Evolutionary conservation across 2,329 filamentous ascomycete species (phyloP), one percentile per base, ranked within the genome.

Genomic region (Fusarium metavorans): DNA sequence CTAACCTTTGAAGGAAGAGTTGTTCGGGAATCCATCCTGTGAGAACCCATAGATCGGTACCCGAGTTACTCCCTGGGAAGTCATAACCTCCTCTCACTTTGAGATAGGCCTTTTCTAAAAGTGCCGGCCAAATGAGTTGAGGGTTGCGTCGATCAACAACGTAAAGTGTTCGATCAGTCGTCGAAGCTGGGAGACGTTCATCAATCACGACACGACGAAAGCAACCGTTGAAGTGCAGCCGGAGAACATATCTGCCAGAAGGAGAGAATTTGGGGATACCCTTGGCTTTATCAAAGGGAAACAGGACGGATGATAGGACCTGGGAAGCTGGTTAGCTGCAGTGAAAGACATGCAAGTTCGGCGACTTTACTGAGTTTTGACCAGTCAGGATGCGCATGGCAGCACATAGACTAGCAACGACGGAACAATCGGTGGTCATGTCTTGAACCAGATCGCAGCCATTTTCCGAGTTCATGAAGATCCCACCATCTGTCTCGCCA

Each of bases 11-110:
- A 2, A 98, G 86, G 78, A 98, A 98, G 1, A 98, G 86, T 81
- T 99, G 97, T 83, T 99, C 95, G 0, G 97, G 97, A 59, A 99
- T 95, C 97, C 97, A 99, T 34, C 97, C 96, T 0, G 94, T 97
- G 64, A 99, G 84, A 2, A 97, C 93, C 91, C 94, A 97, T 5
- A 99, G 85, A 82, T 99, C 97, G 3, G 96, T 98, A 13, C 95
- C 95, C 1, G 96, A 98, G 81, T 98, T 98, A 79, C 97, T 98
- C 9, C 97, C 97, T 0, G 97, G 96, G 75, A 99, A 99, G 80
- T 99, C 95, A 81, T 99, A 99, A 37, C 97, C 97, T 32, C 97
- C 97, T 66, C 96, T 91, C 13, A 98, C 91, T 85, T 98, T 99
- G 2, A 99, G 86, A 77, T 99, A 99, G 0, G 97, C 97, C 81